phyloP scores from a whole-genome alignment of 345 rosid genomes.

The Camelina hispida region DNA sequence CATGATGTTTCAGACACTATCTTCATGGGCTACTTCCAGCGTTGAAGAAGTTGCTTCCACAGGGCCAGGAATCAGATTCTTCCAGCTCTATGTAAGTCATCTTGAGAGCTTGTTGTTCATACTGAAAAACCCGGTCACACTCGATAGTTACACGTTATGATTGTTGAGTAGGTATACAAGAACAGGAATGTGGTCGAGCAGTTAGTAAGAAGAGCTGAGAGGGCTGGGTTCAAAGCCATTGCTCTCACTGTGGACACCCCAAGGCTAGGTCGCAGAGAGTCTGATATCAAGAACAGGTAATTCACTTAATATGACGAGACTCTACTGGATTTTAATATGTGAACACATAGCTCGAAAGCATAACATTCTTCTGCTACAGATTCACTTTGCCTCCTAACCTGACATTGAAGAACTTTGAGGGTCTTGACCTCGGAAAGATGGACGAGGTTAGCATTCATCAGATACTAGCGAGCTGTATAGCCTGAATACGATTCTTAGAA shows the following conservation, averaged over 20 bases:
- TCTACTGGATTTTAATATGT: neutral
- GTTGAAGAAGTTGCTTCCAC: constrained; percentile 95
- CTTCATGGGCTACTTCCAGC: constrained; percentile 93
- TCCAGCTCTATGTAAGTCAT: constrained; percentile 84
- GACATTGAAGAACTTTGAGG: constrained; percentile 94
- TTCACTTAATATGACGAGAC: neutral
- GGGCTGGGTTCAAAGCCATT: constrained; percentile 93
- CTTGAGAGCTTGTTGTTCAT: neutral
- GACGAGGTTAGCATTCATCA: constrained; percentile 53
- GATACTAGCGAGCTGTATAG: neutral
- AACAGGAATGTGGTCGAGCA: constrained; percentile 83
- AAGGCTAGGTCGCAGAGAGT: constrained; percentile 89
- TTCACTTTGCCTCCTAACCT: constrained; percentile 80
- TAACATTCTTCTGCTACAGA: constrained; percentile 46
- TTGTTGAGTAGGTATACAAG: constrained; percentile 63
- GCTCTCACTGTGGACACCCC: constrained; percentile 96
- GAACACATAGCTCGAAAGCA: neutral
- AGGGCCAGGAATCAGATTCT: constrained; percentile 83
- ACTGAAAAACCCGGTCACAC: neutral
- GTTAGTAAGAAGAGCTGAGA: constrained; percentile 89
- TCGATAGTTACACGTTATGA: constrained; percentile 29
- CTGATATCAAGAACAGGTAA: constrained; percentile 91
- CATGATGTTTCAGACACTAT: constrained; percentile 65
- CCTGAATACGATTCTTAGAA: neutral
- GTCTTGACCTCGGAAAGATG: constrained; percentile 92